Base-by-base conservation (phyloP, 2,329 filamentous ascomycete species). In the Ustulina deusta region DNA sequence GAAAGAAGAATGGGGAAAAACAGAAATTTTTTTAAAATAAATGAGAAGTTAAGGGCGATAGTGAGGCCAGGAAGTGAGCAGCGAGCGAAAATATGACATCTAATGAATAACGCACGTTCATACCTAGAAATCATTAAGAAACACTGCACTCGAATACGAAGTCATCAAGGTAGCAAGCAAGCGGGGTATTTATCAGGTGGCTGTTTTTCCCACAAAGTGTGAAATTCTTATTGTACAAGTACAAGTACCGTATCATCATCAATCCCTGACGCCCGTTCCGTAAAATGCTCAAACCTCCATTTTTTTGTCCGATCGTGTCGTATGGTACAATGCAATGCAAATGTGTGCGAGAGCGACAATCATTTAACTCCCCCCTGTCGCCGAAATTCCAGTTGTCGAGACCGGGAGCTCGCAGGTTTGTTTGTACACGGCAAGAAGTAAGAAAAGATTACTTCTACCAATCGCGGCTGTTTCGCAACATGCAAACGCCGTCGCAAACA, bases 301-400 rank as follows among this genome's bases (percentile, higher is more conserved):
- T 51, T 62, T 61, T 22, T 32, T 51, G 42, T 32, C 27, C 25
- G 25, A 5, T 51, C 51, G 11, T 51, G 51, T 36, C 51, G 44
- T 51, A 57, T 61, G 57, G 20, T 57, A 55, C 29, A 27, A 25
- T 48, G 46, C 59, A 51, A 27, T 44, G 38, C 46, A 51, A 42
- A 42, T 42, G 25, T 22, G 36, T 42, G n/a, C n/a, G 29, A 38
- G 27, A 51, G n/a, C 11, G 9, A 32, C 27, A 42, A 40, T 9
- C 22, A 20, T 34, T 6, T 6, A 32, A n/a, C n/a, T 20, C n/a
- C 25, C 52, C 22, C n/a, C 25, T 46, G 46, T 13, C 38, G 27
- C 49, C 34, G n/a, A 11, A 36, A 38, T 34, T 9, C 38, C 38
- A 32, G 20, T 20, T 13, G 32, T 59, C 17, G 20, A 59, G 56